Evolutionary conservation across 192 early-diverging fungal species (phyloP).

Genomic region (Diversispora eburnea): DNA sequence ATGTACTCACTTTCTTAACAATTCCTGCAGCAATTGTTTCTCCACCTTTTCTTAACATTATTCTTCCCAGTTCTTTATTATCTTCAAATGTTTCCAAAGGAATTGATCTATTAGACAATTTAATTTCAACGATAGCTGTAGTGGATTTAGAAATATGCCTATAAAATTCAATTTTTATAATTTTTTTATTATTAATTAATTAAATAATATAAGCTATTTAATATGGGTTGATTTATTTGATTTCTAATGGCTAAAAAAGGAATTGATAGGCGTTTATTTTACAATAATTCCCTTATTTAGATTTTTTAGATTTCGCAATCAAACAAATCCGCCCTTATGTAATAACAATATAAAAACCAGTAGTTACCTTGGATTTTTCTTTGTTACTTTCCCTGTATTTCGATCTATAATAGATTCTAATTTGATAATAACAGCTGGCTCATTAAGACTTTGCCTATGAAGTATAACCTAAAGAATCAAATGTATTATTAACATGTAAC

Average conservation of each 20-base stretch:
- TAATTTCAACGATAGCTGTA: conserved; percentile 83
- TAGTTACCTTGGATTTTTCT: conserved; percentile 71
- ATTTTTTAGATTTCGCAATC: no score
- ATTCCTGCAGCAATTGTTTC: conserved; percentile 90
- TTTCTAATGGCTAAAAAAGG: no score
- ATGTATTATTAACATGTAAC: conserved; percentile 5
- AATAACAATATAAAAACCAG: neutral
- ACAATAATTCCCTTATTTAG: no score
- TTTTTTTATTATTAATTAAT: neutral
- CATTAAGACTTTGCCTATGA: conserved; percentile 79
- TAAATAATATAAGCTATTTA: neutral
- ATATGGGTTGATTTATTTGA: no score
- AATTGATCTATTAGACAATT: conserved; percentile 61
- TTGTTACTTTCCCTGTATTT: conserved; percentile 76
- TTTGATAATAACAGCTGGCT: conserved; percentile 71
- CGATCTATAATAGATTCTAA: conserved; percentile 78
- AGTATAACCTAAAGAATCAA: conserved; percentile 59
- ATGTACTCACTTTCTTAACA: conserved; percentile 46
- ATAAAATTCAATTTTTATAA: neutral
- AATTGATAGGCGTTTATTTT: no score
- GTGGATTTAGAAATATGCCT: conserved; percentile 52
- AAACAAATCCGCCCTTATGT: no score
- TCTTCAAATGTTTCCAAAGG: conserved; percentile 84
- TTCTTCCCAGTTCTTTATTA: conserved; percentile 82
- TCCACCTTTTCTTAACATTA: conserved; percentile 81